Base-by-base conservation (phyloP, 306 rosid genomes). In the Corylus americana region DNA sequence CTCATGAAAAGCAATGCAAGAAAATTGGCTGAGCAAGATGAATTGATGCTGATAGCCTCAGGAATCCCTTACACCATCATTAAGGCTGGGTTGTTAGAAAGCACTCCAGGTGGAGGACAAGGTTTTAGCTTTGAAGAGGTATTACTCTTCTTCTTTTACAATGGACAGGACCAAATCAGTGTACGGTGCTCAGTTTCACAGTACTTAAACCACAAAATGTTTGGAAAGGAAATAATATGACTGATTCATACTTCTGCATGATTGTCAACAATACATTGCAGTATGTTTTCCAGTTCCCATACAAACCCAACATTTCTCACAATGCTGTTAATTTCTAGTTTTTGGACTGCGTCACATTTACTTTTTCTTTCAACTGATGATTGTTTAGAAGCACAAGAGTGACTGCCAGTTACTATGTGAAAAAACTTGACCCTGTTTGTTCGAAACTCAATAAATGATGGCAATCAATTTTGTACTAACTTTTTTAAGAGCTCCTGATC, bases 91-190 rank as follows among this genome's bases (percentile, higher is more conserved):
- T 72, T 18, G 55, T 90, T 95, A 77, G 85, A 83, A 82, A 83
- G 91, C 76, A 75, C 88, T 67, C 96, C 91, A 7, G 97, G 96
- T 57, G 98, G 97, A 84, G 87, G 79, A 74, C 95, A 81, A 89
- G 94, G 98, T 53, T 95, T 95, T 87, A 86, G 85, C 87, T 95
- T 95, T 76, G 91, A 88, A 80, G 74, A 92, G 98, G 98, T 90
- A 84, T 29, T 70, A 3, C 39, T 37, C 18, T 62, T 57, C 62
- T 76, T 61, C 79, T 74, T 61, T 77, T 61, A 47, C 48, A 14
- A 70, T 71, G 74, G 53, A 55, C 47, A 75, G 53, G 55, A 42
- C 8, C 37, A 71, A 67, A 42, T 42, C 61, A 55, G 45, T 29
- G 37, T 44, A 73, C 18, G 29, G 25, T 42, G 64, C 55, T 63